Conservation (phyloP, 805 yeast genomes). For the Cyberlindnera xishuangbannaensis region DNA sequence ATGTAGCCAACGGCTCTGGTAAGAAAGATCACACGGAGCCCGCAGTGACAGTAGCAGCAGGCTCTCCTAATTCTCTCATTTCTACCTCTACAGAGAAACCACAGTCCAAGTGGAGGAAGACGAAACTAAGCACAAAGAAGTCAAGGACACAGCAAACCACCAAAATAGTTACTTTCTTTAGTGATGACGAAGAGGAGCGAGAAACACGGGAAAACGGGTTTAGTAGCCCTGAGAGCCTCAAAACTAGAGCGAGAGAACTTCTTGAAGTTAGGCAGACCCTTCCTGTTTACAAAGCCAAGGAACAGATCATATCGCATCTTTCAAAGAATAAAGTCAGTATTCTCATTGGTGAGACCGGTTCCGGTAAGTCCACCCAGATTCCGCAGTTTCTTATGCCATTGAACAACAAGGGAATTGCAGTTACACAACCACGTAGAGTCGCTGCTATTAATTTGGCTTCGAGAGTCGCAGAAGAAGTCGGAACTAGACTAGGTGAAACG, state of each 20-base stretch:
- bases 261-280: constrained; percentile 49
- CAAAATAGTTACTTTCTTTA: constrained; percentile 32
- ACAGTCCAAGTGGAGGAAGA: constrained; percentile 6
- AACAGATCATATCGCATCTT: constrained; percentile 52
- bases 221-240: constrained; percentile 27
- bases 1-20: background rate
- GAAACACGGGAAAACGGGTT: constrained; percentile 10
- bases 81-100: no score
- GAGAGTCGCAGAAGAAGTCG: constrained; percentile 87
- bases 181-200: constrained; percentile 32
- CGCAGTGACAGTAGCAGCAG: no score
- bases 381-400: constrained; percentile 78
- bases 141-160: no score
- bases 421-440: constrained; percentile 96
- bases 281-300: constrained; percentile 73
- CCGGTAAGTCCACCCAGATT: constrained; percentile 95
- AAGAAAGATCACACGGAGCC: no score
- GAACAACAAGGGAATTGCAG: constrained; percentile 59
- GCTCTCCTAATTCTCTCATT: no score
- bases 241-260: constrained; percentile 35
- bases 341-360: constrained; percentile 94
- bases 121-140: constrained; percentile 8
- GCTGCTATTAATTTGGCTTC: constrained; percentile 94
- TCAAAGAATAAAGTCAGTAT: constrained; percentile 60
- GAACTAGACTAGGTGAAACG: constrained; percentile 66